A percentile compares a stretch with the other conserved stretches of the same genome.
Evolutionary conservation across 1,284 basidiomycete species (phyloP).

Genomic region (Laetiporus sulphureus): DNA sequence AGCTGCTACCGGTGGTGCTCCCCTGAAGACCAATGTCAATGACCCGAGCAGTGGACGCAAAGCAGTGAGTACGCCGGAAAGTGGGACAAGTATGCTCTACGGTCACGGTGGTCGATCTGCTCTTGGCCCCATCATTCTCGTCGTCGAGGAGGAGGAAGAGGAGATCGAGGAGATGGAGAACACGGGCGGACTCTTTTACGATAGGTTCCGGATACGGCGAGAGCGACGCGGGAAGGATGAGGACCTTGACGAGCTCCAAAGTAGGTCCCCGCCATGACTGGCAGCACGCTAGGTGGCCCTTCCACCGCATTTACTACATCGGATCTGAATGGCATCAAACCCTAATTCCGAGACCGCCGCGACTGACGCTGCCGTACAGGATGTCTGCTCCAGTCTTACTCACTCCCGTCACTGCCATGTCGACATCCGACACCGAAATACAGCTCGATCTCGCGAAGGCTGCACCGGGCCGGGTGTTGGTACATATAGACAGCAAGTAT

Average conservation of each 20-base stretch:
- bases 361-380: constrained; percentile 15
- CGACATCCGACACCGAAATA: constrained; percentile 61
- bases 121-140: constrained; percentile 53
- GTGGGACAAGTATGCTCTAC: constrained; percentile 58
- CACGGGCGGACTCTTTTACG: constrained; percentile 17
- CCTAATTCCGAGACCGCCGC: constrained; percentile 26
- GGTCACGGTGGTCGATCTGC: constrained; percentile 41
- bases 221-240: constrained; percentile 27
- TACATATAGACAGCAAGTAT: constrained; percentile 22
- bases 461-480: constrained; percentile 78
- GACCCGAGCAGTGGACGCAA: constrained; percentile 25
- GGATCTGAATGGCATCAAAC: constrained; percentile 37
- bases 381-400: constrained; percentile 42
- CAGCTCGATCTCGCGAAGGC: constrained; percentile 72
- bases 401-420: constrained; percentile 61
- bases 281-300: too few relatives aligned
- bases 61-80: constrained; percentile 34
- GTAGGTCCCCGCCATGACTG: constrained; percentile 35
- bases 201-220: constrained; percentile 27
- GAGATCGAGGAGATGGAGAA: constrained; percentile 47
- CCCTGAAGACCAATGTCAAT: constrained; percentile 52
- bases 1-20: constrained; percentile 50
- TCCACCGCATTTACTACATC: constrained; percentile 63
- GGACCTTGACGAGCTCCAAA: constrained; percentile 46
- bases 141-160: constrained; percentile 77